phyloP scores from a whole-genome alignment of 257 asterid genomes.

The Sherardia arvensis region DNA sequence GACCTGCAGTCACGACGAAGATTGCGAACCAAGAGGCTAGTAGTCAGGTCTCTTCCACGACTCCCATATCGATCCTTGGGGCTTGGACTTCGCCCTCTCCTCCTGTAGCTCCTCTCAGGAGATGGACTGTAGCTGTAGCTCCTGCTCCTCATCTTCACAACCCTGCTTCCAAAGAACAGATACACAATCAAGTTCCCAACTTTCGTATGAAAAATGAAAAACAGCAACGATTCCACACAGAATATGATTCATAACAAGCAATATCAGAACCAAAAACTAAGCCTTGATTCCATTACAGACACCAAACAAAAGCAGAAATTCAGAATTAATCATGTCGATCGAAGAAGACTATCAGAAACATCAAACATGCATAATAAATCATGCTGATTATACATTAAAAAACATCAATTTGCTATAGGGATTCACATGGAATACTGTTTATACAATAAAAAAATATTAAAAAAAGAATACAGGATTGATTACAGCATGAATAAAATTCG shows the following conservation, averaged over 20 bases:
- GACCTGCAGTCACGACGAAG: constrained; percentile 70
- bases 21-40: constrained; percentile 75
- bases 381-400: not conserved
- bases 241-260: too few species aligned
- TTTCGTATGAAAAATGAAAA: too few species aligned
- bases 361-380: not conserved
- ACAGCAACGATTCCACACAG: too few species aligned
- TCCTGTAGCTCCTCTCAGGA: constrained; percentile 45
- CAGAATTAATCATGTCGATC: not conserved
- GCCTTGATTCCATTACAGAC: not conserved
- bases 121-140: constrained; percentile 63
- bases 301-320: not conserved
- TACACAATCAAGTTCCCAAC: not conserved
- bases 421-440: not conserved
- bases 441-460: not conserved
- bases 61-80: constrained; percentile 39
- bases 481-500: not conserved
- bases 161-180: constrained; percentile 12
- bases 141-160: constrained; percentile 41
- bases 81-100: constrained; percentile 46
- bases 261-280: too few species aligned
- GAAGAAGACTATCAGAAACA: not conserved
- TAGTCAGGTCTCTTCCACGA: constrained; percentile 43
- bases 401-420: not conserved
- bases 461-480: not conserved